phyloP scores from a whole-genome alignment of 2,329 filamentous ascomycete species.

The Colletotrichum trifolii region DNA sequence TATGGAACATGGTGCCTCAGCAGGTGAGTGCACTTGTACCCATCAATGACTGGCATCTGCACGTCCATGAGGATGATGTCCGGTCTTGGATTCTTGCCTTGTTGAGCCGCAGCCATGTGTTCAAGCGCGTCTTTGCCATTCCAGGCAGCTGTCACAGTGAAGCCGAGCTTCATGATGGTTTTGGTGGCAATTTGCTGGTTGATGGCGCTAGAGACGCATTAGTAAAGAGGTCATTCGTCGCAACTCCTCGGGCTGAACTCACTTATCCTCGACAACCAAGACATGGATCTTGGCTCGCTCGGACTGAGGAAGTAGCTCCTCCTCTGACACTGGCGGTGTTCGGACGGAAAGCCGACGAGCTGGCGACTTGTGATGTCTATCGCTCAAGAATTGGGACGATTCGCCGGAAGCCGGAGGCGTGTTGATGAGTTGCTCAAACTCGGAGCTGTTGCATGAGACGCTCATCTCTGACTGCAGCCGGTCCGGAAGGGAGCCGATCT shows the following conservation, averaged over 20 bases:
- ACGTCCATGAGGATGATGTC: conserved; percentile 85
- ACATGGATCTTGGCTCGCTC: conserved; percentile 75
- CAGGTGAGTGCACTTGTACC: conserved; percentile 80
- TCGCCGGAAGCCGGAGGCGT: conserved; percentile 50
- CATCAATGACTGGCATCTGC: conserved; percentile 81
- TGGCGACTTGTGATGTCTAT: conserved; percentile 41
- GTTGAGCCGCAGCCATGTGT: conserved; percentile 69
- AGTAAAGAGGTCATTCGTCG: conserved; percentile 3
- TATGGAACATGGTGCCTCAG: conserved; percentile 77
- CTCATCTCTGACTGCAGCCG: conserved; percentile 72
- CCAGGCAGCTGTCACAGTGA: conserved; percentile 77
- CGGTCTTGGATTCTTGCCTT: conserved; percentile 65
- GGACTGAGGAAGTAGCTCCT: conserved; percentile 59
- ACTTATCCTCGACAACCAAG: conserved; percentile 87
- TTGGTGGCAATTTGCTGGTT: conserved; percentile 83
- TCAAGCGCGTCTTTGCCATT: conserved; percentile 84
- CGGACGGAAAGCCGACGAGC: conserved; percentile 48
- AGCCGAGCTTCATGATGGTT: conserved; percentile 79
- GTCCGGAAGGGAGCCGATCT: conserved; percentile 74
- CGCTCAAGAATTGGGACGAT: conserved; percentile 31
- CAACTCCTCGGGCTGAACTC: conserved; percentile 46
- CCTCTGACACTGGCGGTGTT: conserved; percentile 51
- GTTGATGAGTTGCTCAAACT: conserved; percentile 62
- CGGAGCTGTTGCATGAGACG: conserved; percentile 75
- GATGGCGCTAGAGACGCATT: conserved; percentile 59